A percentile compares a stretch with the other conserved stretches of the same genome.
Conservation (phyloP, 2,329 filamentous ascomycete species). For the Cytospora chrysosperma region DNA sequence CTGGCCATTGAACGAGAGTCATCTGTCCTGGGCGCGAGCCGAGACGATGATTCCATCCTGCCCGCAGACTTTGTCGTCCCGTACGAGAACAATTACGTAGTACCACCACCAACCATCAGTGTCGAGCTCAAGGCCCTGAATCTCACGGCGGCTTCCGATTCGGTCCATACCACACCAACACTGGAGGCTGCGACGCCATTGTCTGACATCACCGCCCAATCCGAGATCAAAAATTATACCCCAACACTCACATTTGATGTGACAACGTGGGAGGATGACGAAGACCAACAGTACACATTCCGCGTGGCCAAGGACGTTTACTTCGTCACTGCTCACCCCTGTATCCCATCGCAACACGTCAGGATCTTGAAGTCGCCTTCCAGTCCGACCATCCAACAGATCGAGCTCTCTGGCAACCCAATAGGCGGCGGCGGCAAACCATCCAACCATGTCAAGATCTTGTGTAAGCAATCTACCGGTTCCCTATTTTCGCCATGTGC, state of each 20-base stretch:
- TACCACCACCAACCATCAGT: slow-evolving; percentile 46
- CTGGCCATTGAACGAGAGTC: slow-evolving; percentile 59
- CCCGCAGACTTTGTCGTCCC: slow-evolving; percentile 64
- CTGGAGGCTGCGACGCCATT: slow-evolving; percentile 38
- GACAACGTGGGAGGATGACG: slow-evolving; percentile 40
- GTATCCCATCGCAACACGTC: slow-evolving; percentile 56
- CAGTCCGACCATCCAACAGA: slow-evolving; percentile 59
- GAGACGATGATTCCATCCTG: slow-evolving; percentile 52
- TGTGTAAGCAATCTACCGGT: slow-evolving; percentile 38
- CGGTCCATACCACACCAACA: slow-evolving; percentile 45
- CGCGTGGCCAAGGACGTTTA: slow-evolving; percentile 57
- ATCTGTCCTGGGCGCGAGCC: slow-evolving; percentile 54
- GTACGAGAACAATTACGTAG: slow-evolving; percentile 52
- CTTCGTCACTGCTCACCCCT: slow-evolving; percentile 67
- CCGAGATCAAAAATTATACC: slow-evolving; percentile 39
- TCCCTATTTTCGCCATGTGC: background rate
- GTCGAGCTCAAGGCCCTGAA: slow-evolving; percentile 53
- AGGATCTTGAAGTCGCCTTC: slow-evolving; percentile 59
- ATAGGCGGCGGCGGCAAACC: slow-evolving; percentile 40
- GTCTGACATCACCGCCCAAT: slow-evolving; percentile 35
- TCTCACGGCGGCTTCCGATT: slow-evolving; percentile 45
- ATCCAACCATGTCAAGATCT: slow-evolving; percentile 47
- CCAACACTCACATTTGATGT: slow-evolving; percentile 43
- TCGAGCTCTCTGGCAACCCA: slow-evolving; percentile 49
- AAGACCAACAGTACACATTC: slow-evolving; percentile 42